These are phyloP conservation scores for Oenanthe javanica DNA, from an alignment of 140 eudicot genomes.

Conservation along the genomic window DNA sequence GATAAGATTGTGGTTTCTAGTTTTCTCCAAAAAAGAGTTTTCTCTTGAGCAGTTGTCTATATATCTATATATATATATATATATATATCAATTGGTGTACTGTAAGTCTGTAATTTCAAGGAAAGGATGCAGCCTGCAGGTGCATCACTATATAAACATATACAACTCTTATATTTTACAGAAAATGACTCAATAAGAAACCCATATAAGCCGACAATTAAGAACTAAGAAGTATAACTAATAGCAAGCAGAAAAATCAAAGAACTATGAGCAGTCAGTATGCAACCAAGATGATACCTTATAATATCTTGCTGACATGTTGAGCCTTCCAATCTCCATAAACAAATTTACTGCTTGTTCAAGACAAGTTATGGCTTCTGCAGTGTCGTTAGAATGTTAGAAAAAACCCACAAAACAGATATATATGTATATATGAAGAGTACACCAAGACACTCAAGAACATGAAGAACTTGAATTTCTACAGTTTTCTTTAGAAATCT, in stretches of 20 bases:
- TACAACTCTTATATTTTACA: background rate
- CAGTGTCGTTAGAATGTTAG: slow-evolving; percentile 13
- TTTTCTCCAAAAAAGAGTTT: too few relatives aligned
- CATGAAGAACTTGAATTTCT: background rate
- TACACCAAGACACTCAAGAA: background rate
- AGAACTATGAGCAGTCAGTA: background rate
- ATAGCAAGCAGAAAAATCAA: background rate
- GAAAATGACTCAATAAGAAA: background rate
- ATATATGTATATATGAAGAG: background rate
- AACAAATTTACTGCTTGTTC: slow-evolving; percentile 45
- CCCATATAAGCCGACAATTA: background rate
- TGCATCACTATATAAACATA: background rate
- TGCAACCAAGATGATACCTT: slow-evolving; percentile 30
- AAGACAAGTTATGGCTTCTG: slow-evolving; percentile 51
- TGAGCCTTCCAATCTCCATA: slow-evolving; percentile 49
- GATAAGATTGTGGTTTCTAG: too few relatives aligned
- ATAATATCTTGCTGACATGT: slow-evolving; percentile 43
- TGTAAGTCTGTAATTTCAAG: background rate
- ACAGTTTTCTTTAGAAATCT: background rate
- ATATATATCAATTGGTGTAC: background rate
- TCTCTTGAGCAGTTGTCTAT: too few relatives aligned
- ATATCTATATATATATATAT: too few relatives aligned
- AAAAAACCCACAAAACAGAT: background rate
- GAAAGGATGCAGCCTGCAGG: background rate
- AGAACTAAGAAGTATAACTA: background rate